Conservation (phyloP, 169 alveolate genomes). For the Cryptosporidium baileyi region DNA sequence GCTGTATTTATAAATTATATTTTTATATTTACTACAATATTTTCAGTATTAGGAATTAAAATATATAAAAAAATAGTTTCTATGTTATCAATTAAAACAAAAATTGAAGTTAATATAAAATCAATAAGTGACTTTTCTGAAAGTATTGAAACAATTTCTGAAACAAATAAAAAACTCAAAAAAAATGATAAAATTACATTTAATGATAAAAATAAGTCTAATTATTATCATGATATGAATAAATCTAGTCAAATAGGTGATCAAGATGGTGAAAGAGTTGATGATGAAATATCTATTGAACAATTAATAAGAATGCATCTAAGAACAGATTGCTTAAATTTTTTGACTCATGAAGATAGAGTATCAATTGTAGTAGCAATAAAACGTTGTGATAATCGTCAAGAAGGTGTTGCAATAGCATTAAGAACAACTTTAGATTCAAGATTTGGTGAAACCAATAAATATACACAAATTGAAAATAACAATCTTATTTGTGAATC, state of each 20-base stretch:
- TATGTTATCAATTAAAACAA: slow-evolving; percentile 1
- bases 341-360: slow-evolving; percentile 58
- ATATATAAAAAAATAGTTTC: not conserved
- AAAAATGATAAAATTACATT: not conserved
- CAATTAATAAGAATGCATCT: slow-evolving; percentile 57
- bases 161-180: not conserved
- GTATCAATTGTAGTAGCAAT: slow-evolving; percentile 59
- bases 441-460: slow-evolving; percentile 54
- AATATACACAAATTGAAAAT: slow-evolving; percentile 25
- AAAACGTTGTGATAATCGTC: slow-evolving; percentile 56
- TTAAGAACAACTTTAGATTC: slow-evolving; percentile 60
- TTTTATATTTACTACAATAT: not conserved
- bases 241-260: slow-evolving; percentile 40
- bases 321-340: slow-evolving; percentile 56
- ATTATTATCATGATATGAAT: slow-evolving; percentile 49
- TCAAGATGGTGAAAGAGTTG: slow-evolving; percentile 36
- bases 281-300: slow-evolving; percentile 58
- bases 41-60: slow-evolving; percentile 42
- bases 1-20: slow-evolving; percentile 6
- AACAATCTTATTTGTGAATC: slow-evolving; percentile 12
- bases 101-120: not conserved
- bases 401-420: slow-evolving; percentile 62
- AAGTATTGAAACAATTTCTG: not conserved
- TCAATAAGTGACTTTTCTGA: slow-evolving; percentile 20
- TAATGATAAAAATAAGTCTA: not conserved